phyloP scores from a whole-genome alignment of 2,329 filamentous ascomycete genomes.

The Boeremia exigua region DNA sequence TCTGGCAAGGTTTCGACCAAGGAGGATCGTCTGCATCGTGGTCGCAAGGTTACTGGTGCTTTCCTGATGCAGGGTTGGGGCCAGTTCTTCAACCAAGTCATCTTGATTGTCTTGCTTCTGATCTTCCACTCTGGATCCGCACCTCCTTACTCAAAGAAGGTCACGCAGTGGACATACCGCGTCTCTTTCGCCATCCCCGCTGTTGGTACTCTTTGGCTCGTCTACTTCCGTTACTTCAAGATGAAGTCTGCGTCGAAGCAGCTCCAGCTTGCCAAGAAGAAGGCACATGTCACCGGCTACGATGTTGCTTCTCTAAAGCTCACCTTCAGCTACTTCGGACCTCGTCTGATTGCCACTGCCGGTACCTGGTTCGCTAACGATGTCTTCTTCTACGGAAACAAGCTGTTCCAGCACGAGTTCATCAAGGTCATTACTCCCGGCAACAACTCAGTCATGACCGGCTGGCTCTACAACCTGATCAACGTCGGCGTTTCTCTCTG shows the following conservation, averaged over 20 bases:
- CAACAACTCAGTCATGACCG: constrained; percentile 76
- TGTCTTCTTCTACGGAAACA: constrained; percentile 99
- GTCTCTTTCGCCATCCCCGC: constrained; percentile 91
- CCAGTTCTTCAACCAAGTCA: constrained; percentile 90
- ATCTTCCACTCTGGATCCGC: constrained; percentile 85
- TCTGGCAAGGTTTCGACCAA: constrained; percentile 85
- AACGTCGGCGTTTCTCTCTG: constrained; percentile 85
- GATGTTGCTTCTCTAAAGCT: constrained; percentile 81
- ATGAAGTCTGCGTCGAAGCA: constrained; percentile 89
- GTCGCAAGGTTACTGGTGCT: constrained; percentile 91
- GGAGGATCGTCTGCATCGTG: constrained; percentile 92
- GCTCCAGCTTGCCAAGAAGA: constrained; percentile 82
- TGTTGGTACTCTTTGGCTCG: constrained; percentile 88
- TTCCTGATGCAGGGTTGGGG: constrained; percentile 99
- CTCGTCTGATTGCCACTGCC: constrained; percentile 83
- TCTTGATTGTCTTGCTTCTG: constrained; percentile 84
- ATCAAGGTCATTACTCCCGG: constrained; percentile 78
- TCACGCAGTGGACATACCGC: constrained; percentile 89
- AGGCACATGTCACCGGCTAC: constrained; percentile 87
- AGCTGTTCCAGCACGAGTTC: constrained; percentile 92
- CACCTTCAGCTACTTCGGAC: constrained; percentile 83
- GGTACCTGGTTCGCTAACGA: constrained; percentile 96
- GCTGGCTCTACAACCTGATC: constrained; percentile 91
- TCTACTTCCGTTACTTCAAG: constrained; percentile 95
- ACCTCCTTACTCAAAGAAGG: constrained; percentile 74